Conservation (phyloP, 2,329 filamentous ascomycete genomes). For the Aspergillus sclerotialis region DNA sequence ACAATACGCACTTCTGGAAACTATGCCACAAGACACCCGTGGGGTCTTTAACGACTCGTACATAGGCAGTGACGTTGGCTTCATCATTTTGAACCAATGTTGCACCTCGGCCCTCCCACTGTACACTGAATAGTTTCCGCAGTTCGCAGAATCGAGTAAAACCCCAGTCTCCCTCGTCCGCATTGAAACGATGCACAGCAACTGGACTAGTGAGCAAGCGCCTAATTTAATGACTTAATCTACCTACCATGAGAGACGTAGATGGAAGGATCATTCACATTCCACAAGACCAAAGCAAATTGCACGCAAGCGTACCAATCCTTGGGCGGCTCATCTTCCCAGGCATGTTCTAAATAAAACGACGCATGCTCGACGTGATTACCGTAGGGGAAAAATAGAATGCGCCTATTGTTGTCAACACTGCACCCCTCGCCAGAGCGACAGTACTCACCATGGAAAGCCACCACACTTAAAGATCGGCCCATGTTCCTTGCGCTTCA, state of each 20-base stretch:
- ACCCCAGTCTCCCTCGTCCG: slow-evolving; percentile 95
- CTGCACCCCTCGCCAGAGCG: too few relatives aligned
- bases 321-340: slow-evolving; percentile 68
- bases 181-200: slow-evolving; percentile 93
- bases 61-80: slow-evolving; percentile 40
- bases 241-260: slow-evolving; percentile 62
- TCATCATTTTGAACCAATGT: slow-evolving; percentile 46
- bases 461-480: slow-evolving; percentile 81
- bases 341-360: slow-evolving; percentile 94
- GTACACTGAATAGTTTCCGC: slow-evolving; percentile 70
- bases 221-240: not conserved
- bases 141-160: slow-evolving; percentile 96
- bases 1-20: slow-evolving; percentile 36
- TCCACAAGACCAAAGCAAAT: slow-evolving; percentile 90
- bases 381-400: slow-evolving; percentile 90
- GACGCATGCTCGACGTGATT: slow-evolving; percentile 93
- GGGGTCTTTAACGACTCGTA: slow-evolving; percentile 44
- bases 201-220: slow-evolving; percentile 27
- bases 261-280: slow-evolving; percentile 82
- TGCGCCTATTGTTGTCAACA: slow-evolving; percentile 57
- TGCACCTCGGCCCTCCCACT: slow-evolving; percentile 63
- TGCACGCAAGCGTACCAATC: slow-evolving; percentile 97
- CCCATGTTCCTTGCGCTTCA: slow-evolving; percentile 76
- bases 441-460: slow-evolving; percentile 77
- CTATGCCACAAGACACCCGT: slow-evolving; percentile 44